Evolutionary conservation across 768 basidiomycete species (phyloP).

Genomic region (Tricholoma bakamatsutake): DNA sequence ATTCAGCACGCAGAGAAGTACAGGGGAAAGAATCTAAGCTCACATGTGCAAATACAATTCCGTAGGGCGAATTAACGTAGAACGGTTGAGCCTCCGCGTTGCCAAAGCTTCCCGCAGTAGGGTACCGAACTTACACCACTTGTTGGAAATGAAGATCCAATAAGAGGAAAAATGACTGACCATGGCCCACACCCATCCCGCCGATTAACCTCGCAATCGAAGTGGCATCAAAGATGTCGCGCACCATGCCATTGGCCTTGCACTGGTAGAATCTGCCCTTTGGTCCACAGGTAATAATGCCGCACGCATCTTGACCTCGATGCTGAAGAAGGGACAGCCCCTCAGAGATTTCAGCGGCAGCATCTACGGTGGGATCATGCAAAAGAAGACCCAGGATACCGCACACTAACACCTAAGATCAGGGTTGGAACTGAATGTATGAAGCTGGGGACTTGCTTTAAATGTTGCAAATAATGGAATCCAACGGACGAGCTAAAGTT

Average conservation of each 20-base stretch:
- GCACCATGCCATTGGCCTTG: slow-evolving; percentile 99
- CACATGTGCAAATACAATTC: slow-evolving; percentile 97
- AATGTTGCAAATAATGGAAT: neutral
- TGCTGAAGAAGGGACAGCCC: slow-evolving; percentile 95
- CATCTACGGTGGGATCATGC: slow-evolving; percentile 68
- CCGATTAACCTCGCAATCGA: slow-evolving; percentile 76
- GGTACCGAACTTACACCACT: slow-evolving; percentile 74
- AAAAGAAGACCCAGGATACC: slow-evolving; percentile 87
- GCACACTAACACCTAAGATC: slow-evolving; percentile 53
- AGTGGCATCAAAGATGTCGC: slow-evolving; percentile 87
- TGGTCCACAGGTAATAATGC: slow-evolving; percentile 92
- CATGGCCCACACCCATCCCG: slow-evolving; percentile 97
- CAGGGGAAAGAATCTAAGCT: slow-evolving; percentile 21
- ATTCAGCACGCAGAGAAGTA: slow-evolving; percentile 4
- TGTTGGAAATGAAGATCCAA: slow-evolving; percentile 3
- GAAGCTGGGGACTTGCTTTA: slow-evolving; percentile 7
- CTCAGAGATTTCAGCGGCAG: slow-evolving; percentile 87
- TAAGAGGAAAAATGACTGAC: slow-evolving; percentile 37
- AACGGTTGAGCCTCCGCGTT: slow-evolving; percentile 98
- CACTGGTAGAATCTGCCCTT: slow-evolving; percentile 96
- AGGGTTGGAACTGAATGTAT: slow-evolving; percentile 4
- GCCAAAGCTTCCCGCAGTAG: slow-evolving; percentile 95
- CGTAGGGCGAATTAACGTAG: slow-evolving; percentile 99
- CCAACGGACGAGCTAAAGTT: neutral
- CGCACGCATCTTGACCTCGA: slow-evolving; percentile 96